These are phyloP conservation scores for Elaeagnus macrophylla DNA, from an alignment of 306 rosid genomes.

Conservation along the genomic window DNA sequence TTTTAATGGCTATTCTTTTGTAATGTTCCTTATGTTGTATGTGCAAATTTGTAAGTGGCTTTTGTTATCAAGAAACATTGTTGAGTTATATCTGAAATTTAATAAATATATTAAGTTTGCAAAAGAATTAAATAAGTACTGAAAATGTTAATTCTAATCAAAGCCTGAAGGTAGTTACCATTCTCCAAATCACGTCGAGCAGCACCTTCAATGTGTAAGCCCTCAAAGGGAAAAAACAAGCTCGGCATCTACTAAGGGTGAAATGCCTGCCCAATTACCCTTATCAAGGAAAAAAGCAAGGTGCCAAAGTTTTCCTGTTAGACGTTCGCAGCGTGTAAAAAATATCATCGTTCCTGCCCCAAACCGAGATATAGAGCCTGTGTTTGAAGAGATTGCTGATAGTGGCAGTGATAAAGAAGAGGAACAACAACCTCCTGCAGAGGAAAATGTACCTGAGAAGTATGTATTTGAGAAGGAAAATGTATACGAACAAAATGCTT, in stretches of 20 bases:
- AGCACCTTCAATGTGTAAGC: neutral
- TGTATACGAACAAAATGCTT: neutral
- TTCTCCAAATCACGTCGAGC: neutral
- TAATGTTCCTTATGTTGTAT: too few species aligned
- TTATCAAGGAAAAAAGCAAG: conserved; percentile 19
- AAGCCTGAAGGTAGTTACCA: conserved; percentile 1
- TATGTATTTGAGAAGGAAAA: too few species aligned
- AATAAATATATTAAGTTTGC: neutral
- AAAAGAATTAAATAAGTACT: neutral
- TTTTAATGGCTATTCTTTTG: too few species aligned
- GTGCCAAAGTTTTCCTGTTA: conserved; percentile 7
- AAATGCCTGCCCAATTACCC: conserved; percentile 11
- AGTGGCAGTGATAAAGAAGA: conserved; percentile 26
- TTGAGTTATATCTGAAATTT: neutral
- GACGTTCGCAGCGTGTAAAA: conserved; percentile 52
- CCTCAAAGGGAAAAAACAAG: conserved; percentile 5
- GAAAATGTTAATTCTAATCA: neutral
- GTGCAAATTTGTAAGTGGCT: too few species aligned
- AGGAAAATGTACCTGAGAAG: neutral
- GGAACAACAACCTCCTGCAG: conserved; percentile 2
- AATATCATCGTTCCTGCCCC: conserved; percentile 5
- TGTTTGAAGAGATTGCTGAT: conserved; percentile 18
- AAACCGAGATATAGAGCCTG: conserved; percentile 15
- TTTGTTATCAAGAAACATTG: too few species aligned
- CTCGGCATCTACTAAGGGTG: conserved; percentile 5